These are phyloP conservation scores for Butyriboletus appendiculatus DNA, from an alignment of 1,284 basidiomycete genomes.

Conservation along the genomic window DNA sequence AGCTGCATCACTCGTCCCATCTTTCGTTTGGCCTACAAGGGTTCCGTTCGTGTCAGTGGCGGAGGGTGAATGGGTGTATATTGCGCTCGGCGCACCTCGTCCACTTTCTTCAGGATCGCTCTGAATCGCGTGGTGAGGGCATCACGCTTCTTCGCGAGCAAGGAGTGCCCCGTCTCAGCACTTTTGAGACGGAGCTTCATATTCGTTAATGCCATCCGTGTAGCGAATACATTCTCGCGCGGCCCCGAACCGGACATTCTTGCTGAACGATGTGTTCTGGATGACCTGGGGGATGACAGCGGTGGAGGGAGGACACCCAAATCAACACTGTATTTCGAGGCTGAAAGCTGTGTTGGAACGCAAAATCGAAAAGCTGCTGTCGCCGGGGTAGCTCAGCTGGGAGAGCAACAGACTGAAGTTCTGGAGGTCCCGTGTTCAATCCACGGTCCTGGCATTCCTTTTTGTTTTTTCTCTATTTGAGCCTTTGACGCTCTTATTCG, in stretches of 20 bases:
- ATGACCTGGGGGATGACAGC: not conserved
- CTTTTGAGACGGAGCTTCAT: constrained; percentile 94
- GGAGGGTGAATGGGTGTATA: not conserved
- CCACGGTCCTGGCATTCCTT: constrained; percentile 51
- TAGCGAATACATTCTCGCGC: constrained; percentile 92
- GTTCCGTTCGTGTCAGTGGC: not conserved
- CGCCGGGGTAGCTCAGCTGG: constrained; percentile 72
- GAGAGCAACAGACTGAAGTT: constrained; percentile 79
- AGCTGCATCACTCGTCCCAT: constrained; percentile 99
- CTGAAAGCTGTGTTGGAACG: not conserved
- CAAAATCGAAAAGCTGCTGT: accelerated
- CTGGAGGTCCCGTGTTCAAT: constrained; percentile 62
- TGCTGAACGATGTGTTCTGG: constrained; percentile 2
- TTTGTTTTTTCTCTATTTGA: not conserved
- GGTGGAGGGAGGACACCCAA: not conserved
- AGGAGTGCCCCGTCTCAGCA: constrained; percentile 96
- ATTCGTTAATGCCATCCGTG: constrained; percentile 92
- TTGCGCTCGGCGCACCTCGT: constrained; percentile 71
- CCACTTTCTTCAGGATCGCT: constrained; percentile 87
- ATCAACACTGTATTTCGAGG: not conserved
- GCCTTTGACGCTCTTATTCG: too few relatives aligned
- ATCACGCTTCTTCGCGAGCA: constrained; percentile 97
- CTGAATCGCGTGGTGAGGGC: constrained; percentile 93
- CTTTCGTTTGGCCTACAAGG: constrained; percentile 87
- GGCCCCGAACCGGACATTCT: constrained; percentile 86